Base-by-base conservation (phyloP, 2,329 filamentous ascomycete species). In the Pyrenophora tritici-repentis region DNA sequence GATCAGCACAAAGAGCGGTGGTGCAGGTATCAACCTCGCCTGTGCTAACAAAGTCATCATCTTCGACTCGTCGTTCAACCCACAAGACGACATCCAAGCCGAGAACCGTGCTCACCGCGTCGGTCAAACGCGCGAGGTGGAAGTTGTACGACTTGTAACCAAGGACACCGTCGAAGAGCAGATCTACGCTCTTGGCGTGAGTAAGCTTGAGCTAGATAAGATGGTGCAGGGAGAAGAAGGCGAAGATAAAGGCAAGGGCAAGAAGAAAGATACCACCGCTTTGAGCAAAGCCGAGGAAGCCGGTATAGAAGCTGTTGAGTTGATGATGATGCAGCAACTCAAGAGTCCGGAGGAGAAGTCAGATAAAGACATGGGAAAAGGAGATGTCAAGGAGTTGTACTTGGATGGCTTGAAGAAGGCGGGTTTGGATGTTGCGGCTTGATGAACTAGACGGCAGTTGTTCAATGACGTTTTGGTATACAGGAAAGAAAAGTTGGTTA, bases 41-140 rank as follows among this genome's bases (percentile, higher is more conserved):
- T 90, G 89, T 31, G 94, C 94, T 4, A 97, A 97, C 78, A 97
- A 97, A 75, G 93, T 99, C 62, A 85, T 99, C 74, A 94, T 99
- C 66, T 97, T 97, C 71, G 94, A 99, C 74, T 89, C 89, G 58
- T 90, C 87, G n/a, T 96, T 97, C 77, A 99, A 99, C 64, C 94
- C 94, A 0, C 94, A 99, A 70, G 93, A 97, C 62, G 94, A 99
- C 69, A 86, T 96, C n/a, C 94, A 99, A 73, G 94, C 94, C 0
- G 94, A 97, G 78, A 97, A 99, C 72, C 87, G 94, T 14, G 94
- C 94, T 0, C 94, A 99, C 75, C 88, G 94, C 12, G 90, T 99
- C 7, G 94, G 94, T 0, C 94, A 99, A 78, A 92, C 84, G 24
- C 81, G 90, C 13, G 88, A 93, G 31, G 94, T 99, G 1, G 93